These are phyloP conservation scores for Chlamydomonas asymmetrica DNA, from an alignment of 139 green algal species.

Conservation along the genomic window DNA sequence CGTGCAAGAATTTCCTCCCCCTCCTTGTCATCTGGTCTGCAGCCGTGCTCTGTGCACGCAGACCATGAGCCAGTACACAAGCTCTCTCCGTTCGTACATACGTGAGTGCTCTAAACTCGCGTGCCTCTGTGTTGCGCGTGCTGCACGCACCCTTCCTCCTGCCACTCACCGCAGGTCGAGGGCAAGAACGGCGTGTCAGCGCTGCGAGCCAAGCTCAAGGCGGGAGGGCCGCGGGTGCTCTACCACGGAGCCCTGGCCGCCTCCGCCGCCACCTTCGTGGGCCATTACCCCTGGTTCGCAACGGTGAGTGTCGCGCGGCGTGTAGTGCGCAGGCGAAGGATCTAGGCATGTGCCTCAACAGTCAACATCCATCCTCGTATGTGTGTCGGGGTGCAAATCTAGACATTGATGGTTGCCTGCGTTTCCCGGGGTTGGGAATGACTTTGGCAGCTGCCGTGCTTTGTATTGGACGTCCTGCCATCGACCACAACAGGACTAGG, in stretches of 20 bases:
- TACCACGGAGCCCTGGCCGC: slow-evolving; percentile 83
- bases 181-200: slow-evolving; percentile 60
- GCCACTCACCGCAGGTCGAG: slow-evolving; percentile 62
- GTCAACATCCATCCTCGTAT: too few relatives aligned
- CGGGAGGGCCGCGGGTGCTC: slow-evolving; percentile 70
- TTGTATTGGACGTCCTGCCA: too few relatives aligned
- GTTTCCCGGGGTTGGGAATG: too few relatives aligned
- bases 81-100: too few relatives aligned
- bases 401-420: too few relatives aligned
- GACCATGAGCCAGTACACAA: too few relatives aligned
- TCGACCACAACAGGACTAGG: too few relatives aligned
- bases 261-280: slow-evolving; percentile 78
- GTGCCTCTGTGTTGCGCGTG: background rate
- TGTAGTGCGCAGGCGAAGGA: background rate
- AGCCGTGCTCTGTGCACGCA: too few relatives aligned
- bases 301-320: slow-evolving; percentile 30
- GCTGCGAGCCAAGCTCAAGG: slow-evolving; percentile 67
- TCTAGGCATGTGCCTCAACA: background rate
- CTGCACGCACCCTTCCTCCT: background rate
- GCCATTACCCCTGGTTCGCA: slow-evolving; percentile 87
- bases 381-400: too few relatives aligned
- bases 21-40: too few relatives aligned
- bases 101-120: background rate
- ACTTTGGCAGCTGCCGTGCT: too few relatives aligned
- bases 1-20: too few relatives aligned